Evolutionary conservation across 1,139 yeast species (phyloP).

Genomic region (Blastobotrys illinoisensis): DNA sequence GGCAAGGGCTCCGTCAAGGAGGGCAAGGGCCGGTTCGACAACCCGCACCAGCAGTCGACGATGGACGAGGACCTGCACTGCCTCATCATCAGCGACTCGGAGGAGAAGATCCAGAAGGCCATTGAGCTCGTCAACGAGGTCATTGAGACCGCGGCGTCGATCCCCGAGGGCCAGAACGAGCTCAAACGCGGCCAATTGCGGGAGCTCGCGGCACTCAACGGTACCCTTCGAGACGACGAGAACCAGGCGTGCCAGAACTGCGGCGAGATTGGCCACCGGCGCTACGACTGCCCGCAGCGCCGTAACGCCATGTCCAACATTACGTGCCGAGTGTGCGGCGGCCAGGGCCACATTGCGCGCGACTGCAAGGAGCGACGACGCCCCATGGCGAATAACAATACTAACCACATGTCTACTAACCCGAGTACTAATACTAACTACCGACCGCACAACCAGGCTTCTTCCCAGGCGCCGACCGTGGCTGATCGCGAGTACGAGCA

Average conservation of each 20-base stretch:
- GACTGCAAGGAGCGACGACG: constrained; percentile 57
- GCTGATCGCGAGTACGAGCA: constrained; percentile 47
- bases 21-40: constrained; percentile 57
- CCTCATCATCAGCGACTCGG: constrained; percentile 76
- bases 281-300: constrained; percentile 55
- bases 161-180: constrained; percentile 93
- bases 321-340: constrained; percentile 74
- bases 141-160: constrained; percentile 70
- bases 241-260: constrained; percentile 56
- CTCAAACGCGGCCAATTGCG: constrained; percentile 85
- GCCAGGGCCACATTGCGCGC: constrained; percentile 78
- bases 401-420: constrained; percentile 11
- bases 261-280: constrained; percentile 59
- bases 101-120: constrained; percentile 71
- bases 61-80: constrained; percentile 84
- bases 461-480: constrained; percentile 4
- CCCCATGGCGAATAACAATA: constrained; percentile 11
- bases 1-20: constrained; percentile 96
- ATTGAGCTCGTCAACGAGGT: constrained; percentile 68
- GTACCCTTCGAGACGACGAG: constrained; percentile 84
- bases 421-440: constrained; percentile 1
- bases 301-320: constrained; percentile 51
- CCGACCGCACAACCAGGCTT: not conserved
- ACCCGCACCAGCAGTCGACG: constrained; percentile 43
- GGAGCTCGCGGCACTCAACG: constrained; percentile 88